Percentiles rank a stretch among this genome's conserved stretches.
These are phyloP conservation scores for Panicum virgatum DNA, from an alignment of 202 grass and related monocot species.

Conservation along the genomic window DNA sequence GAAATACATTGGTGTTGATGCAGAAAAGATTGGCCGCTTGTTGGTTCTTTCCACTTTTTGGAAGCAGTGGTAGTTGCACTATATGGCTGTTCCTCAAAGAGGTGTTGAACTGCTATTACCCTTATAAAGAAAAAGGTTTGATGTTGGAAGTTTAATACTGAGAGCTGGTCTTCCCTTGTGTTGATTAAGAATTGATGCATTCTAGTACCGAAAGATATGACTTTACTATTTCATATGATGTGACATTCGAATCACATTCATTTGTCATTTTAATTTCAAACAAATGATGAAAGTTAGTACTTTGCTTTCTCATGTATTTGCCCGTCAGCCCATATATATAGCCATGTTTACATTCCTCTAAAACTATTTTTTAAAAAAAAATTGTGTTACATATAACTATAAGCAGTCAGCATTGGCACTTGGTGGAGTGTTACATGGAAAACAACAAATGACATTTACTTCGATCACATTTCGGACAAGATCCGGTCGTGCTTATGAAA, in stretches of 20 bases:
- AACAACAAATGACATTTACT: not conserved
- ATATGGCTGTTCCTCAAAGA: not conserved
- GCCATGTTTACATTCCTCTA: not conserved
- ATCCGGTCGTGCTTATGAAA: too few species aligned
- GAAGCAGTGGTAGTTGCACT: not conserved
- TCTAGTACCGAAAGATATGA: not conserved
- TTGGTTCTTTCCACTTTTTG: not conserved
- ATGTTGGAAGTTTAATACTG: not conserved
- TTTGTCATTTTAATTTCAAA: not conserved
- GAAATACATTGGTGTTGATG: conserved; percentile 2
- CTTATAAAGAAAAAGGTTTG: not conserved
- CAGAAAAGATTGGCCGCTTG: not conserved
- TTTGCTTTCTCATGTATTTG: not conserved
- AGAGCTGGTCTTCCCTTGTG: not conserved
- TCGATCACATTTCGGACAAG: too few species aligned
- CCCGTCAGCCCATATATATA: not conserved
- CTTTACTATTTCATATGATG: not conserved
- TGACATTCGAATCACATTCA: not conserved
- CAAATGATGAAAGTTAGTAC: not conserved
- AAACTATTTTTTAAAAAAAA: not conserved
- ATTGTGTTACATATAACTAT: not conserved
- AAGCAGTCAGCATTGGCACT: not conserved
- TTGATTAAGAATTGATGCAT: not conserved
- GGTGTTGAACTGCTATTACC: not conserved
- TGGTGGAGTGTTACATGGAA: not conserved